Evolutionary conservation across 805 yeast genomes (phyloP).

Genomic region (Candida peoriensis): DNA sequence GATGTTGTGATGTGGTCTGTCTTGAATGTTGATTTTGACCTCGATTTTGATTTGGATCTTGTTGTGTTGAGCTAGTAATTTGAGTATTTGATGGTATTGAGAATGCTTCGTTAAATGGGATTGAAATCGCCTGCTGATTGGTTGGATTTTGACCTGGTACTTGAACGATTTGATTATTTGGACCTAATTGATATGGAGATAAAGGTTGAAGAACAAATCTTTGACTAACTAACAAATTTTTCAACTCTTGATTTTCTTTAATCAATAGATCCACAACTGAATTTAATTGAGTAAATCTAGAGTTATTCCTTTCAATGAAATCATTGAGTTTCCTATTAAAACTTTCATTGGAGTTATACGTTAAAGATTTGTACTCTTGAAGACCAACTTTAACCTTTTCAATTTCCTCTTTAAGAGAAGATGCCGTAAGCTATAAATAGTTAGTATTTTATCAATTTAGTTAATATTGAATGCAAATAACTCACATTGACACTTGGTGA

Average conservation of each 20-base stretch:
- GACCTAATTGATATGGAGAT: constrained; percentile 24
- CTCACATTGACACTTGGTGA: too few relatives aligned
- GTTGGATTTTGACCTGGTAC: constrained; percentile 24
- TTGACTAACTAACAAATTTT: constrained; percentile 16
- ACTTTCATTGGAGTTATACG: constrained; percentile 17
- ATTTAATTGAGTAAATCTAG: constrained; percentile 18
- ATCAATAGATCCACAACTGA: constrained; percentile 20
- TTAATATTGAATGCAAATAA: too few relatives aligned
- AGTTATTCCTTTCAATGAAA: constrained; percentile 18
- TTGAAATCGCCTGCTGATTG: constrained; percentile 8
- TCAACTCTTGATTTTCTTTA: constrained; percentile 25
- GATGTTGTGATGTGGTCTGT: background rate
- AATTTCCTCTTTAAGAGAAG: constrained; percentile 18
- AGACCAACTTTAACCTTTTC: constrained; percentile 19
- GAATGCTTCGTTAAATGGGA: constrained; percentile 9
- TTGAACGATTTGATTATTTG: constrained; percentile 7
- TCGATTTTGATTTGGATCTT: constrained; percentile 19
- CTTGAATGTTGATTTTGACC: constrained; percentile 13
- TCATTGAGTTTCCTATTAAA: constrained; percentile 20
- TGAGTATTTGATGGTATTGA: background rate
- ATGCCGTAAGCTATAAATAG: constrained; percentile 3
- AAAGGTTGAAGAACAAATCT: constrained; percentile 26
- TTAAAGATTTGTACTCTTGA: constrained; percentile 17
- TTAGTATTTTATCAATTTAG: background rate
- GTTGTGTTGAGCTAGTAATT: constrained; percentile 13